Conservation (phyloP, 805 yeast genomes). For the Yarrowia osloensis region DNA sequence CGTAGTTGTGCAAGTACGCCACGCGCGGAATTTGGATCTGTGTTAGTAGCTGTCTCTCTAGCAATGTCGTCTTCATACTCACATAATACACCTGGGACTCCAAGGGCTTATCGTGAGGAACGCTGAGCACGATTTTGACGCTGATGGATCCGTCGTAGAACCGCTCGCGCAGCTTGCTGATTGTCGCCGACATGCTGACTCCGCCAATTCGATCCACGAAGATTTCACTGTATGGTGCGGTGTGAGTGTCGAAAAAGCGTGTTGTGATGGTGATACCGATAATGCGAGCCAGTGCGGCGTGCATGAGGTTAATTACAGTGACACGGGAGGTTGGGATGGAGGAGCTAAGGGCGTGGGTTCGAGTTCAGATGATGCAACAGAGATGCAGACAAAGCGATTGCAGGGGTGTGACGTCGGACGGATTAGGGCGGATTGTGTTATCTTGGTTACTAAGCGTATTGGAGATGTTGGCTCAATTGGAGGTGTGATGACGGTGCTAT, state of each 20-base stretch:
- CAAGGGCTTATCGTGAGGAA: neutral
- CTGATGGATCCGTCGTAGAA: slow-evolving; percentile 14
- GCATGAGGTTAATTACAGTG: slow-evolving; percentile 1
- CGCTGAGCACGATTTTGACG: slow-evolving; percentile 22
- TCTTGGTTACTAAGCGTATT: too few species aligned
- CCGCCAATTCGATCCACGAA: neutral
- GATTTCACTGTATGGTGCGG: neutral
- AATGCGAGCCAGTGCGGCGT: slow-evolving; percentile 14
- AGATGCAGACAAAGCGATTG: too few species aligned
- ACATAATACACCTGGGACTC: slow-evolving; percentile 11
- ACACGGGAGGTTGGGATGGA: neutral
- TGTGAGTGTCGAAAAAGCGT: neutral
- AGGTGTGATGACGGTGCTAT: too few species aligned
- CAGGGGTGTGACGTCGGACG: too few species aligned
- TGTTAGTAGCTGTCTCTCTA: neutral
- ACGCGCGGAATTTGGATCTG: slow-evolving; percentile 13
- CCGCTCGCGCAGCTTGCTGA: slow-evolving; percentile 20
- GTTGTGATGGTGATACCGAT: neutral
- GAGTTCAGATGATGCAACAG: too few species aligned
- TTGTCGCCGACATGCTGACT: slow-evolving; percentile 23
- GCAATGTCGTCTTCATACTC: neutral
- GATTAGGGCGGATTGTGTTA: too few species aligned
- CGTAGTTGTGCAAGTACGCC: slow-evolving; percentile 19
- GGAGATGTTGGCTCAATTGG: too few species aligned
- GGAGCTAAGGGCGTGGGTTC: neutral